Percentiles rank a stretch among this genome's conserved stretches.
phyloP scores from a whole-genome alignment of 2,329 filamentous ascomycete genomes.

The Fusarium sp. region DNA sequence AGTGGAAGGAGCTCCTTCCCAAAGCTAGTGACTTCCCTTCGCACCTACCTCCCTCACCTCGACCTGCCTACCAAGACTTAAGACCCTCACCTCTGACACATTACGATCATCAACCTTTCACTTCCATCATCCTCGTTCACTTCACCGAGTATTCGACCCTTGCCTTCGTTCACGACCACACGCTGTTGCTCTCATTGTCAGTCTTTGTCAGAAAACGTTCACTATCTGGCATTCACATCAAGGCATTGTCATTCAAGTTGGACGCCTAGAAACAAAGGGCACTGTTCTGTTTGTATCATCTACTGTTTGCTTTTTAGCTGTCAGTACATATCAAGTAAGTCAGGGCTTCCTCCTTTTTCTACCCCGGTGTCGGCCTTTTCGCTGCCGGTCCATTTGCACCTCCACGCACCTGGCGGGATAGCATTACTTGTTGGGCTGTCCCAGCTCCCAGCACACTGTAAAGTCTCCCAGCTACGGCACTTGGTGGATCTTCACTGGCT shows the following conservation, averaged over 20 bases:
- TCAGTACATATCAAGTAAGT: constrained; percentile 49
- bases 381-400: background rate
- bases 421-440: background rate
- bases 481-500: background rate
- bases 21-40: background rate
- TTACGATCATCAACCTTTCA: background rate
- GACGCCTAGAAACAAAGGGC: constrained; percentile 35
- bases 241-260: constrained; percentile 31
- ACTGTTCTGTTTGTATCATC: constrained; percentile 51
- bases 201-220: constrained; percentile 19
- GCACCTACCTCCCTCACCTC: background rate
- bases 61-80: background rate
- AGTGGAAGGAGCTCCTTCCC: constrained; percentile 25
- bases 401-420: constrained; percentile 3
- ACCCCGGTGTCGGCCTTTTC: background rate
- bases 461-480: background rate
- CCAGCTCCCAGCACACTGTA: too few relatives aligned
- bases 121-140: constrained; percentile 16
- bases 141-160: constrained; percentile 4
- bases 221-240: constrained; percentile 21
- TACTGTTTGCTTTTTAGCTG: constrained; percentile 52
- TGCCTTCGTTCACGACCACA: constrained; percentile 12
- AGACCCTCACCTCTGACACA: background rate
- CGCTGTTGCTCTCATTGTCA: constrained; percentile 12
- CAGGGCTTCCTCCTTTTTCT: constrained; percentile 13